Conservation (phyloP, 305 asterid genomes). For the Fraxinus nigra region DNA sequence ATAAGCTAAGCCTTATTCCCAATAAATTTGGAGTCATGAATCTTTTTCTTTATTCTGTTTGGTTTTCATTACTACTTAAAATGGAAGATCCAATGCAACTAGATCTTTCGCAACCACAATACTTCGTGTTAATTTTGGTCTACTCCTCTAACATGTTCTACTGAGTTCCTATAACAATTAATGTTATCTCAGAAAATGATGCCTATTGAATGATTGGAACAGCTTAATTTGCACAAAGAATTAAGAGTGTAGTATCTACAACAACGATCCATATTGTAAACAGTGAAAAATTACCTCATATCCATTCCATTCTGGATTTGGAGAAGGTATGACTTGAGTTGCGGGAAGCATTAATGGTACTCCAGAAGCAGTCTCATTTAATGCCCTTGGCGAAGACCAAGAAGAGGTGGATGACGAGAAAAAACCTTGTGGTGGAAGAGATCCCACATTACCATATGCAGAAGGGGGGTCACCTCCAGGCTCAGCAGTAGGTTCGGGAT, state of each 20-base stretch:
- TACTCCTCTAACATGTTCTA: neutral
- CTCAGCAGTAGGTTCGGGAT: conserved; percentile 83
- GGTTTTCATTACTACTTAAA: neutral
- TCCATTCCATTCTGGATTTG: conserved; percentile 75
- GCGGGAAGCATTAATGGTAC: conserved; percentile 53
- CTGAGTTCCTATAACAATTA: neutral
- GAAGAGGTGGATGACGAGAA: conserved; percentile 52
- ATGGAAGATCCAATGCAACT: neutral
- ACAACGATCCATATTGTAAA: conserved; percentile 5
- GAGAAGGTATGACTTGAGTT: conserved; percentile 43
- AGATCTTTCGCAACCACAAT: neutral
- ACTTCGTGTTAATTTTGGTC: neutral
- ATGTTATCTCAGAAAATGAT: neutral
- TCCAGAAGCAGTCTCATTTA: conserved; percentile 47
- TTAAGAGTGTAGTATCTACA: neutral
- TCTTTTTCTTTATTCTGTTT: neutral
- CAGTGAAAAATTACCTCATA: conserved; percentile 53
- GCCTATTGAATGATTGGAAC: neutral
- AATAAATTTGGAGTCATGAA: neutral
- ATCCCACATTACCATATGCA: conserved; percentile 55
- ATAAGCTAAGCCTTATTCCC: neutral
- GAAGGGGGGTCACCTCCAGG: conserved; percentile 58
- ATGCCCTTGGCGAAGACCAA: conserved; percentile 73
- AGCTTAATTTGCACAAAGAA: neutral
- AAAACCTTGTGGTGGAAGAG: conserved; percentile 53